Conservation (phyloP, 208 protist genomes). For the Leishmania major region DNA sequence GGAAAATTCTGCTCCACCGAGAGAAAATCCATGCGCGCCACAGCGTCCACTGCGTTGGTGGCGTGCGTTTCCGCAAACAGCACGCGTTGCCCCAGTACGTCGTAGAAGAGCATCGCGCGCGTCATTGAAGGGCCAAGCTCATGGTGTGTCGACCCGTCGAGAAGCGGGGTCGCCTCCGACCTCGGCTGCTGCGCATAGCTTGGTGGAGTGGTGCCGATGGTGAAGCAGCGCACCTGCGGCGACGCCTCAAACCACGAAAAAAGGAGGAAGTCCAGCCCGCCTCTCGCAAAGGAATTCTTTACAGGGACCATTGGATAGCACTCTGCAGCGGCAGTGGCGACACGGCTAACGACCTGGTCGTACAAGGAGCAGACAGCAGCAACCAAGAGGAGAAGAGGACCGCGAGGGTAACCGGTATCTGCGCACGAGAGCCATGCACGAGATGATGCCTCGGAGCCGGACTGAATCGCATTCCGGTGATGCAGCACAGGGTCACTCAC, state of each 20-base stretch:
- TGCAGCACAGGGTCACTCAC: conserved; percentile 35
- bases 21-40: conserved; percentile 37
- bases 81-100: conserved; percentile 67
- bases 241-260: conserved; percentile 68
- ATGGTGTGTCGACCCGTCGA: conserved; percentile 7
- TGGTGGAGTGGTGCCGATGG: conserved; percentile 40
- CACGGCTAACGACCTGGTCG: conserved; percentile 6
- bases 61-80: conserved; percentile 81
- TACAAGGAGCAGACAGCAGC: conserved; percentile 27
- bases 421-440: conserved; percentile 5
- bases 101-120: conserved; percentile 81
- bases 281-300: neutral
- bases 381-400: conserved; percentile 26
- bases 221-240: conserved; percentile 61
- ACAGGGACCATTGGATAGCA: conserved; percentile 15
- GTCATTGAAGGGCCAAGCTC: conserved; percentile 40
- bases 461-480: neutral
- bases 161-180: neutral
- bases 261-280: conserved; percentile 59
- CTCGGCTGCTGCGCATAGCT: neutral
- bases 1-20: conserved; percentile 44
- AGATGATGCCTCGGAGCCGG: neutral
- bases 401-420: conserved; percentile 16
- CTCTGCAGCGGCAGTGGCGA: neutral
- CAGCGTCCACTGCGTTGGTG: conserved; percentile 27